Conservation (phyloP, 768 basidiomycete genomes). For the Boletus pseudo-olivaceus region DNA sequence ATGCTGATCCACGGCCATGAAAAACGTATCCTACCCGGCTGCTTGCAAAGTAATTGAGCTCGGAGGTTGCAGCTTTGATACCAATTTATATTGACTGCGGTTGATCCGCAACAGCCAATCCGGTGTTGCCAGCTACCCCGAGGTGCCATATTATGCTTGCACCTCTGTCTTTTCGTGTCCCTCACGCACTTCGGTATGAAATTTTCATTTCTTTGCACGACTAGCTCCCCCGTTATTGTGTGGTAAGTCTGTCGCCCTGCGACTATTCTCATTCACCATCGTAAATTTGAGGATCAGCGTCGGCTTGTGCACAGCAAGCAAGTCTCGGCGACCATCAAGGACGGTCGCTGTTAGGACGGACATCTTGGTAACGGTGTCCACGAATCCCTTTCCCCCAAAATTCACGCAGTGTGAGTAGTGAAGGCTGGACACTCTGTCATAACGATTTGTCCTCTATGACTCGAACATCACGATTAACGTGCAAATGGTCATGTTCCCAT, state of each 20-base stretch:
- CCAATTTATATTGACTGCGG: conserved; percentile 13
- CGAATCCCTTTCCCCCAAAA: conserved; percentile 15
- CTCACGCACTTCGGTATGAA: conserved; percentile 22
- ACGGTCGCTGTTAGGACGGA: conserved; percentile 27
- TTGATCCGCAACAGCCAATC: conserved; percentile 31
- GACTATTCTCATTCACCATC: conserved; percentile 10
- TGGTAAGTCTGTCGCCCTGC: conserved; percentile 7
- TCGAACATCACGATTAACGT: conserved; percentile 25
- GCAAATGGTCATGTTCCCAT: conserved; percentile 21
- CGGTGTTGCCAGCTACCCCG: conserved; percentile 8
- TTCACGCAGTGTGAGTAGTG: conserved; percentile 21
- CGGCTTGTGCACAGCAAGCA: conserved; percentile 32
- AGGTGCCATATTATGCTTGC: conserved; percentile 5
- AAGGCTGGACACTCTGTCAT: conserved; percentile 29
- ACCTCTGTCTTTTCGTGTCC: conserved; percentile 11
- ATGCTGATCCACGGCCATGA: conserved; percentile 18
- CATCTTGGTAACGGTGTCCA: conserved; percentile 29
- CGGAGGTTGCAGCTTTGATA: conserved; percentile 6
- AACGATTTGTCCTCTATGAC: conserved; percentile 13
- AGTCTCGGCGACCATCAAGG: conserved; percentile 32
- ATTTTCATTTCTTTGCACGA: conserved; percentile 13
- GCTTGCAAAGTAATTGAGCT: neutral
- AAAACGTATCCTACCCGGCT: conserved; percentile 9
- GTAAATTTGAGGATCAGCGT: conserved; percentile 26
- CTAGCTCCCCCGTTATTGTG: conserved; percentile 11